Evolutionary conservation across 1,284 basidiomycete genomes (phyloP), one percentile per base, ranked within the genome.

Genomic region (Hypsizygus ulmarius): DNA sequence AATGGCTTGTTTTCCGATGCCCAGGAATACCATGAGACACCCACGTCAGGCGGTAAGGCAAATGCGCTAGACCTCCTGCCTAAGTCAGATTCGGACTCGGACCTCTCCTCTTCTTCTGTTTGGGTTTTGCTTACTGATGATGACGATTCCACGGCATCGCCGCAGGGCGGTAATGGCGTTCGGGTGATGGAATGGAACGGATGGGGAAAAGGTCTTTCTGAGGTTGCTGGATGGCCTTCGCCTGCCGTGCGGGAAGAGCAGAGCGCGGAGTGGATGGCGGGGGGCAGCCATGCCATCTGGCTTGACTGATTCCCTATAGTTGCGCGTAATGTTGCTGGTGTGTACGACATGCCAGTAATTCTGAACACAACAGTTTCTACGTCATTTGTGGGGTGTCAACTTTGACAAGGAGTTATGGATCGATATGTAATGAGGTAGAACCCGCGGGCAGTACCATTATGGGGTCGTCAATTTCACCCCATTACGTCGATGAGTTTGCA

Each of bases 271-370:
- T 52, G 42, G 39, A 70, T 73, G 63, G 54, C 59, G 25, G 72
- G 74, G 2, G 72, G 64, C 6, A 76, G 74, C 50, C 73, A 75
- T 63, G 73, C 72, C 2, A 60, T 76, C 25, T 76, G 74, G 74
- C 55, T 76, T 54, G 67, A 69, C 58, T 73, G 53, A 64, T 14
- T n/a, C n/a, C n/a, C n/a, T n/a, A n/a, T n/a, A n/a, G n/a, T n/a
- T n/a, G n/a, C n/a, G n/a, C n/a, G n/a, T n/a, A n/a, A n/a, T n/a
- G n/a, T n/a, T n/a, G n/a, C n/a, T n/a, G n/a, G n/a, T n/a, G n/a
- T n/a, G n/a, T n/a, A n/a, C n/a, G n/a, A n/a, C n/a, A n/a, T n/a
- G n/a, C n/a, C n/a, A n/a, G n/a, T n/a, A n/a, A n/a, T n/a, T n/a
- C n/a, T n/a, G n/a, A n/a, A n/a, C n/a, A n/a, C n/a, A n/a, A n/a